These are phyloP conservation scores for Straminergon stramineum DNA, from an alignment of 225 moss, liverwort and hornwort genomes.

Conservation along the genomic window DNA sequence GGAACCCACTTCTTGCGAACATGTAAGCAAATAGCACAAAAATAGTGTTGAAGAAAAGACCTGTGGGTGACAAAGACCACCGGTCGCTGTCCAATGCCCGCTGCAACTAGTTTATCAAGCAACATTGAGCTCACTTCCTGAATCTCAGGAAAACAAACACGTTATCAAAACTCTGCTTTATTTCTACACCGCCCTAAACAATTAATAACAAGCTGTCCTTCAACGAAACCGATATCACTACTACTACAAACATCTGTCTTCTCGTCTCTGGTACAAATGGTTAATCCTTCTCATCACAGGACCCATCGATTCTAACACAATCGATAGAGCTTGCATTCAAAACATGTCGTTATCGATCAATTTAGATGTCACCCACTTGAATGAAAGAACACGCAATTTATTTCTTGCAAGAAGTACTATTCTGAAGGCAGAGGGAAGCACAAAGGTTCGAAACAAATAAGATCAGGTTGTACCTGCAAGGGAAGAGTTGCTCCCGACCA, in stretches of 20 bases:
- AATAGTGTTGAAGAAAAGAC: conserved; percentile 9
- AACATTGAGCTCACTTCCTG: conserved; percentile 99
- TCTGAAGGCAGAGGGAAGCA: not conserved
- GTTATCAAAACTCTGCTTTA: not conserved
- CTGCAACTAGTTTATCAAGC: conserved; percentile 90
- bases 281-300: not conserved
- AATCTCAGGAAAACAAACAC: conserved; percentile 13
- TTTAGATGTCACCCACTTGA: not conserved
- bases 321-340: not conserved
- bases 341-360: not conserved
- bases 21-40: not conserved
- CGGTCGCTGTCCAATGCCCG: conserved; percentile 93
- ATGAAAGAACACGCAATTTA: not conserved
- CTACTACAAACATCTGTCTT: not conserved
- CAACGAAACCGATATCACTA: not conserved
- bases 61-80: conserved; percentile 92
- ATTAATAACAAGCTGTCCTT: not conserved
- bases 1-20: not conserved
- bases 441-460: not conserved
- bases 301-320: not conserved
- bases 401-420: not conserved
- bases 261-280: not conserved
- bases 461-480: conserved; percentile 58
- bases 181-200: not conserved
- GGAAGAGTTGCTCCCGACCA: conserved; percentile 99